phyloP scores from a whole-genome alignment of 179 eudicot species.

The Beta corolliflora region DNA sequence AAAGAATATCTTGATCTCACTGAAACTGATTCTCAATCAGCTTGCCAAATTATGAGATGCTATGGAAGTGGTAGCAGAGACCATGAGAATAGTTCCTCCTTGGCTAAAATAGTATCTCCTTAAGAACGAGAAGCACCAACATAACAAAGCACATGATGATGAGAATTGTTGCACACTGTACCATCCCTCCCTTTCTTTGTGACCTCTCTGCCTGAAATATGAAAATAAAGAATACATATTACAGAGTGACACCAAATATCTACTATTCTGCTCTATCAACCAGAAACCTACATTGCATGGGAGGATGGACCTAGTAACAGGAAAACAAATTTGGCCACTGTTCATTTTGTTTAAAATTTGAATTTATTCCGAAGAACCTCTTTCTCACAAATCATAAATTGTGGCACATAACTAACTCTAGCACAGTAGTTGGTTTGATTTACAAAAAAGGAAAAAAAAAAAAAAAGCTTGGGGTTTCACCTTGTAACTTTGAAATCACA shows the following conservation, averaged over 20 bases:
- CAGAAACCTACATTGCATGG: not conserved
- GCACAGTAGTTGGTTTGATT: too few species aligned
- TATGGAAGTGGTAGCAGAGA: not conserved
- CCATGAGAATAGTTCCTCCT: not conserved
- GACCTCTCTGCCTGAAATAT: constrained; percentile 73
- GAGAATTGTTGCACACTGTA: constrained; percentile 81
- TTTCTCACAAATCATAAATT: not conserved
- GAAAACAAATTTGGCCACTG: not conserved
- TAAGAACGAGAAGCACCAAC: constrained; percentile 73
- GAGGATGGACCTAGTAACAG: not conserved
- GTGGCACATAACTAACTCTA: not conserved
- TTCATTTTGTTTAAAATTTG: not conserved
- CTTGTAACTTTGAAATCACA: too few species aligned
- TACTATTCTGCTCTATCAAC: not conserved
- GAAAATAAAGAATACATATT: constrained; percentile 6
- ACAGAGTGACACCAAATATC: not conserved
- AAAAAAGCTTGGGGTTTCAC: too few species aligned
- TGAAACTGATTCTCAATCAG: constrained; percentile 3
- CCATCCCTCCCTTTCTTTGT: constrained; percentile 83
- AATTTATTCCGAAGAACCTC: not conserved
- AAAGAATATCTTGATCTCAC: not conserved
- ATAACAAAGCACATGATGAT: constrained; percentile 85
- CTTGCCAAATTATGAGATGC: not conserved
- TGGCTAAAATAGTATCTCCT: constrained; percentile 59
- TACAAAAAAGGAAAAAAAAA: too few species aligned